Base-by-base conservation (phyloP, 2,329 filamentous ascomycete genomes). In the Xylariaceae sp. region DNA sequence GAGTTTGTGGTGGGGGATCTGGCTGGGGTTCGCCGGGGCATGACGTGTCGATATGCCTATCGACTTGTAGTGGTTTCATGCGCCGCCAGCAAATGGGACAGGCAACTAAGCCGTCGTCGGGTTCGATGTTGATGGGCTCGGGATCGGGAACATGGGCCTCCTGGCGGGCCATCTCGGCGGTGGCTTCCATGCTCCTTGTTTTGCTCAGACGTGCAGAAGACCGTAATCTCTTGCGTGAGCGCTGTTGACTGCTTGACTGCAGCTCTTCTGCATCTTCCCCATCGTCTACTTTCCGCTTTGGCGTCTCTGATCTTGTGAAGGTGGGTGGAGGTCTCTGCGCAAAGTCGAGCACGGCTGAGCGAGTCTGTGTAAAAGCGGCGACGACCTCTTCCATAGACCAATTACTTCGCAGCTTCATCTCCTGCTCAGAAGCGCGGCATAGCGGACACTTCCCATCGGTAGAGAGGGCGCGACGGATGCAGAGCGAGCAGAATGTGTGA, bases 401-500 rank as follows among this genome's bases (percentile, higher is more conserved):
- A 72, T 98, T 98, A 43, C 88, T 88, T 56, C 92, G 83, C 65
- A 99, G 72, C 72, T 91, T 95, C 59, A 91, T 83, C 71, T 94
- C 92, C 72, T 97, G 92, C 65, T 96, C 91, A 1, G 79, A 75
- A 5, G 85, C 79, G 48, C 92, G 87, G 75, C 95, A 99, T 1
- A 91, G 80, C 0, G 95, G 95, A 67, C 95, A 99, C 74, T 90
- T 92, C 7, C 92, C 90, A 64, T 97, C 92, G 28, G 85, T 83
- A 2, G 88, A 88, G 1, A 99, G 82, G 59, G 90, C 92, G 61
- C 93, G 84, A 26, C 95, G 89, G 72, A 99, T 98, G 74, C 95
- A 99, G 51, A 96, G 78, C 6, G 94, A 97, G 80, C 95, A 99
- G 71, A 99, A 99, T 0, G 95, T 98, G 73, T 99, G 95, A 51